Base-by-base conservation (phyloP, 2,329 filamentous ascomycete genomes). In the Aspergillus sp. region DNA sequence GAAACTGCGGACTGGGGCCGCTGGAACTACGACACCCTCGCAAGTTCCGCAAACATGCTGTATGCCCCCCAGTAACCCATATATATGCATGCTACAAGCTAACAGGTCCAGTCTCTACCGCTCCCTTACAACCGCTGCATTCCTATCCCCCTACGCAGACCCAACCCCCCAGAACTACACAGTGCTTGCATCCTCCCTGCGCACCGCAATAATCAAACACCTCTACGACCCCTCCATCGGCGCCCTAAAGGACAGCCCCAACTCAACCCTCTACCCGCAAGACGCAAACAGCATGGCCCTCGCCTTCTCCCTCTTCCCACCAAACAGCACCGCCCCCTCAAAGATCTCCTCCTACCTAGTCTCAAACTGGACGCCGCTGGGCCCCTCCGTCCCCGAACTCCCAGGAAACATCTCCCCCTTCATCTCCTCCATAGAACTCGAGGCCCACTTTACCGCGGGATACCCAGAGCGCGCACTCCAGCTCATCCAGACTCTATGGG, bases 211-310 rank as follows among this genome's bases (percentile, higher is more conserved):
- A 24, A 78, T 81, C 44, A 65, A 66, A 11, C 71, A 78, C 48
- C 78, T 82, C 57, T 85, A 80, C 78, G 79, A 84, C 60, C 62
- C 70, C 0, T 53, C 66, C 1, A 73, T 73, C n/a, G 79, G 80
- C 24, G 76, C 83, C 59, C 83, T 85, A 71, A 75, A 77, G 54
- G 81, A 84, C 67, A 85, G 84, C 60, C 78, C 80, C 38, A 79
- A 78, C 0, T 67, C 73, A 5, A 80, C 77, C 2, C 73, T 89
- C 3, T 74, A 83, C 59, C 83, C 85, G 0, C 84, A 89, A 71
- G 84, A 86, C 60, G 83, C 79, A 12, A 87, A 87, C 69, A 77
- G 80, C 53, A 76, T 86, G 68, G 79, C 83, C 0, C 70, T 85
- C 3, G 48, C 48, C 6, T 50, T 41, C 36, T 30, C 36, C 20